These are phyloP conservation scores for Vaccinium darrowii DNA, from an alignment of 148 eudicot genomes.

Conservation along the genomic window DNA sequence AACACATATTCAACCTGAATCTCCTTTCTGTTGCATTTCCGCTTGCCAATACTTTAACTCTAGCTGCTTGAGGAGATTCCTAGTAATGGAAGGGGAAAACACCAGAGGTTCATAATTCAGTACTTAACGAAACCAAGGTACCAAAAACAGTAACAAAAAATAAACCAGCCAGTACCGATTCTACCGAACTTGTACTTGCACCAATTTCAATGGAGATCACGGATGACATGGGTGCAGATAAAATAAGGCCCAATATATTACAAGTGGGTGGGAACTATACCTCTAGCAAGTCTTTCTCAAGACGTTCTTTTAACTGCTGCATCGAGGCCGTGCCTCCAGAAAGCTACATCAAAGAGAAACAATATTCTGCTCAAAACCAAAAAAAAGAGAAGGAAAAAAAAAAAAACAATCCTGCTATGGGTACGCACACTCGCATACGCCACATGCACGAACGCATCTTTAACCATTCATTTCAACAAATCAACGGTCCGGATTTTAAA, in stretches of 20 bases:
- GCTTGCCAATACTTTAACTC: conserved; percentile 96
- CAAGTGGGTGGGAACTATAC: conserved; percentile 27
- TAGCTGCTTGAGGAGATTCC: conserved; percentile 99
- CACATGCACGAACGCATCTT: too few relatives aligned
- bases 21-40: conserved; percentile 97
- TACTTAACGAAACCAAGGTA: background rate
- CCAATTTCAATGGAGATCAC: background rate
- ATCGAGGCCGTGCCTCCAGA: conserved; percentile 97
- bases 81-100: conserved; percentile 27
- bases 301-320: conserved; percentile 98
- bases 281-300: conserved; percentile 96
- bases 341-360: conserved; percentile 49
- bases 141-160: background rate
- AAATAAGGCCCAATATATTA: background rate
- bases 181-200: background rate
- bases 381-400: too few relatives aligned
- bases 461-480: too few relatives aligned
- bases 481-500: too few relatives aligned
- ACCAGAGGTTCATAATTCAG: background rate
- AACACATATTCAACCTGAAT: conserved; percentile 60
- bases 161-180: background rate
- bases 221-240: background rate
- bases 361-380: background rate
- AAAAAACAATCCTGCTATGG: too few relatives aligned
- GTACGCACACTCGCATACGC: too few relatives aligned